These are phyloP conservation scores for Thelephora terrestris DNA, from an alignment of 1,284 basidiomycete species.

Conservation along the genomic window DNA sequence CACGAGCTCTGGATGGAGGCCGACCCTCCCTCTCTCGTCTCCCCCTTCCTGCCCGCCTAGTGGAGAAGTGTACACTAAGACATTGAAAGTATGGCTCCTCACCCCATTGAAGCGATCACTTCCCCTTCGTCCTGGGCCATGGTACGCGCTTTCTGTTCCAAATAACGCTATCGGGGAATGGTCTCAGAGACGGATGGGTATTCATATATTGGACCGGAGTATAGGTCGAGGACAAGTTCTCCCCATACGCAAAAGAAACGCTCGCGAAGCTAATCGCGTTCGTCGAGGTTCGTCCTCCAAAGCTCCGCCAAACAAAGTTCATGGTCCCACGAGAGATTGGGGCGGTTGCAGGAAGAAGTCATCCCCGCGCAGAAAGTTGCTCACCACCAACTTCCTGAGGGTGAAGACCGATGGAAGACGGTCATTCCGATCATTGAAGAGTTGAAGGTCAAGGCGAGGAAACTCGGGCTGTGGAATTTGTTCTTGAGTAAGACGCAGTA, in stretches of 20 bases:
- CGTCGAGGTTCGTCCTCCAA: constrained; percentile 52
- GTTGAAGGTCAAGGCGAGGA: constrained; percentile 82
- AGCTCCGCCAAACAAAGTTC: background rate
- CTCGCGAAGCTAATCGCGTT: constrained; percentile 80
- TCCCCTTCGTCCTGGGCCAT: constrained; percentile 77
- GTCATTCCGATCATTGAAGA: constrained; percentile 76
- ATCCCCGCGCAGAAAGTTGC: constrained; percentile 73
- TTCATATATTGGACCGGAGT: background rate
- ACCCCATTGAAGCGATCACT: constrained; percentile 65
- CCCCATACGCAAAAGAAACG: constrained; percentile 77
- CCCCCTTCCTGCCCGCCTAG: background rate
- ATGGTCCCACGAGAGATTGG: too few relatives aligned
- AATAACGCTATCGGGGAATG: background rate
- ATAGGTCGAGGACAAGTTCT: constrained; percentile 88
- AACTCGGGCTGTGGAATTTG: constrained; percentile 91
- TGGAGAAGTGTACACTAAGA: background rate
- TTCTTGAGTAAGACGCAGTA: constrained; percentile 94
- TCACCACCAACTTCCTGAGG: constrained; percentile 80
- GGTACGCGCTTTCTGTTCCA: constrained; percentile 31
- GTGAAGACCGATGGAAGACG: constrained; percentile 73
- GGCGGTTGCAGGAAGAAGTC: constrained; percentile 66
- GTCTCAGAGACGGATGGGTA: background rate
- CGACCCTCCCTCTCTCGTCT: background rate
- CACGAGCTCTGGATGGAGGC: too few relatives aligned
- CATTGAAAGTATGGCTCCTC: constrained; percentile 35